phyloP scores from a whole-genome alignment of 768 basidiomycete species.

The Suillus cothurnatus region DNA sequence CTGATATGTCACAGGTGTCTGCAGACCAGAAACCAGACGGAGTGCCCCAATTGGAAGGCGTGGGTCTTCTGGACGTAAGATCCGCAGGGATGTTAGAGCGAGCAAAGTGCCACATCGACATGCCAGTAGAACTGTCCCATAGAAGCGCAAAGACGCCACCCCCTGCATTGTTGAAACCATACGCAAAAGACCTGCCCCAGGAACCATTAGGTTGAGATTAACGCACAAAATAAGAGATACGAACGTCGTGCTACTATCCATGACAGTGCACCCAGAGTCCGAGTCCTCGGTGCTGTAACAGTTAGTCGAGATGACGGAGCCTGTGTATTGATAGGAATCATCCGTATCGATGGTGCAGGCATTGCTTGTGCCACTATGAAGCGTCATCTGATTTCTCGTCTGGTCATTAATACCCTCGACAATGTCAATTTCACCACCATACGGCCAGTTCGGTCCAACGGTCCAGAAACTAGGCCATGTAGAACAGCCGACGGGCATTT shows the following conservation, averaged over 20 bases:
- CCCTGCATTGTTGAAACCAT: slow-evolving; percentile 32
- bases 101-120: slow-evolving; percentile 59
- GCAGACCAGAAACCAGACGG: slow-evolving; percentile 57
- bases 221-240: not conserved
- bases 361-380: slow-evolving; percentile 59
- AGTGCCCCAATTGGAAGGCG: slow-evolving; percentile 53
- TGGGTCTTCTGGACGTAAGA: slow-evolving; percentile 45
- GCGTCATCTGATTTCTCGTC: slow-evolving; percentile 59
- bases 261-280: slow-evolving; percentile 55
- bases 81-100: slow-evolving; percentile 54
- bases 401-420: slow-evolving; percentile 71
- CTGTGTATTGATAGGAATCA: slow-evolving; percentile 20
- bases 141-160: slow-evolving; percentile 62
- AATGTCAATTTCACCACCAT: slow-evolving; percentile 67
- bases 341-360: slow-evolving; percentile 27
- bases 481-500: slow-evolving; percentile 73
- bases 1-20: slow-evolving; percentile 46
- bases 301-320: slow-evolving; percentile 25
- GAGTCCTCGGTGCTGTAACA: slow-evolving; percentile 43
- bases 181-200: slow-evolving; percentile 39
- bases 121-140: slow-evolving; percentile 50
- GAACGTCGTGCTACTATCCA: slow-evolving; percentile 36
- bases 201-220: slow-evolving; percentile 37
- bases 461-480: slow-evolving; percentile 65
- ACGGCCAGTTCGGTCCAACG: slow-evolving; percentile 55